phyloP scores from a whole-genome alignment of 306 rosid genomes.

The Vigna trinervia region DNA sequence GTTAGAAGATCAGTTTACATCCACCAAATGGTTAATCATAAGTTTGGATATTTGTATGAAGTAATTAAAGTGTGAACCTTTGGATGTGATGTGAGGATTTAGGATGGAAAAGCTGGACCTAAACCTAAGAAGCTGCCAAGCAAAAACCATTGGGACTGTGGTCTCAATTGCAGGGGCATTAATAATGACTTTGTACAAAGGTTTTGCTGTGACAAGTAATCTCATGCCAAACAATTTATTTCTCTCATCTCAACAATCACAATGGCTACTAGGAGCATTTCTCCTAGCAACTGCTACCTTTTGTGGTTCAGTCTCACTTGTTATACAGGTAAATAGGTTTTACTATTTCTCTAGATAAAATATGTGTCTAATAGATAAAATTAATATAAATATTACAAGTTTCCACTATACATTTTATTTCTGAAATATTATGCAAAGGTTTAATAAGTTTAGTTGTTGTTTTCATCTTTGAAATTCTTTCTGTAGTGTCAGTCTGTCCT shows the following conservation, averaged over 20 bases:
- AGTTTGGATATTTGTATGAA: too few relatives aligned
- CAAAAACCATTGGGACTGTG: conserved; percentile 47
- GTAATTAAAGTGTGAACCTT: too few relatives aligned
- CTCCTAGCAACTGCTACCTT: conserved; percentile 42
- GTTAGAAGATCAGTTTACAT: too few relatives aligned
- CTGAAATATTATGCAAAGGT: too few relatives aligned
- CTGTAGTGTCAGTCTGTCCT: neutral
- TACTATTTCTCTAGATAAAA: too few relatives aligned
- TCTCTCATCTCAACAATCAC: conserved; percentile 22
- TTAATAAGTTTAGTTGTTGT: too few relatives aligned
- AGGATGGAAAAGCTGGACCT: conserved; percentile 52
- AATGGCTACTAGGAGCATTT: conserved; percentile 55
- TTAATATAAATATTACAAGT: too few relatives aligned
- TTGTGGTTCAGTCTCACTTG: conserved; percentile 6
- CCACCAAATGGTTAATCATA: too few relatives aligned
- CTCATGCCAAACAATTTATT: neutral
- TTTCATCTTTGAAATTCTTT: too few relatives aligned
- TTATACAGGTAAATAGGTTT: conserved; percentile 36
- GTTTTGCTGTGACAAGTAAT: conserved; percentile 32
- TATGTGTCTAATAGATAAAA: too few relatives aligned
- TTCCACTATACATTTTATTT: too few relatives aligned
- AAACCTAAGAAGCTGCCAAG: conserved; percentile 47
- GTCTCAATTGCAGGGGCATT: conserved; percentile 55
- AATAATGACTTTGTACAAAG: conserved; percentile 46
- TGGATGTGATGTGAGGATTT: neutral